Evolutionary conservation across 2,329 filamentous ascomycete genomes (phyloP), one percentile per base, ranked within the genome.

Genomic region (Sordariomycetes sp.): DNA sequence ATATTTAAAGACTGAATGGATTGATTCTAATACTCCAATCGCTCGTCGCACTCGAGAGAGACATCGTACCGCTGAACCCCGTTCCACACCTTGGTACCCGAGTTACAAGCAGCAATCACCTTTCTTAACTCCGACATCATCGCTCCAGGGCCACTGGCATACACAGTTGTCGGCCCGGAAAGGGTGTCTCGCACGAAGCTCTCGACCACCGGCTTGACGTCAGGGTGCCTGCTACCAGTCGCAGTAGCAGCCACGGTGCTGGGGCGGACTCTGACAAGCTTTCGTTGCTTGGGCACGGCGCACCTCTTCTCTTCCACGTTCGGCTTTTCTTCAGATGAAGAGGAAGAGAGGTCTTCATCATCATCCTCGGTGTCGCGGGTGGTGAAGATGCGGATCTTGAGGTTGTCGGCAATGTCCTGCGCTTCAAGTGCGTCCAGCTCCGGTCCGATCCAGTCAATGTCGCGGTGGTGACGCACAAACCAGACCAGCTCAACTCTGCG

Each of bases 401-500:
- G 57, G 4, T 59, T 51, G 34, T 61, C 55, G 3, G 58, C 58
- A 8, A 47, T 46, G 19, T 44, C 45, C 8, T 42, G 39, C 25
- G 56, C 56, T 4, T 55, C 55, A 8, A 81, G 54, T 7, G 61
- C 42, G 3, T 65, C 58, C 9, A 83, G 55, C 49, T 84, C 79
- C 5, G 57, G 47, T 19, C 56, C 52, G 9, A 82, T 57, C 77
- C 79, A 84, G 17, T 64, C 57, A n/a, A 73, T 51, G 40, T 82
- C 73, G 8, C 54, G 48, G 8, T 57, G 56, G 24, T 68, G 65
- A 11, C 75, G 64, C 21, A 83, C 61, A 2, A 71, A 69, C 79
- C 79, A 84, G 35, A 82, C 58, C 14, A 84, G 67, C 43, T 77
- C 69, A 3, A 82, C 50, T 40, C 61, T 66, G 34, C 65, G 57